Evolutionary conservation across 2,329 filamentous ascomycete genomes (phyloP).

Genomic region (Polychaeton citri): DNA sequence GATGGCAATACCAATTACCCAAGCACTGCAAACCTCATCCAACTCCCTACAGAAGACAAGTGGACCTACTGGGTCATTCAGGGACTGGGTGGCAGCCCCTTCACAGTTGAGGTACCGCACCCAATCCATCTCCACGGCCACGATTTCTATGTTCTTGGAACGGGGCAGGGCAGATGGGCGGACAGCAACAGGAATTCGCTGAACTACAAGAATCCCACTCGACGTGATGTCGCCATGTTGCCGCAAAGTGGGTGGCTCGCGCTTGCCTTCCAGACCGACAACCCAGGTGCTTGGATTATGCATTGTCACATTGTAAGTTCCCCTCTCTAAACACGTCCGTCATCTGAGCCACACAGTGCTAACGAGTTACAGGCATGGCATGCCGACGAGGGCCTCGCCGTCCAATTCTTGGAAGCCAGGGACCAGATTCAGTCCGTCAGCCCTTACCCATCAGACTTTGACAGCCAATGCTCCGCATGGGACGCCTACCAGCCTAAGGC

Average conservation of each 20-base stretch:
- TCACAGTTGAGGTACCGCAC: constrained; percentile 18
- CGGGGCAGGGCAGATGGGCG: constrained; percentile 13
- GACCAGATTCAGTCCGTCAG: constrained; percentile 5
- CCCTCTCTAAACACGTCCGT: not conserved
- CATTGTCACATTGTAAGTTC: constrained; percentile 27
- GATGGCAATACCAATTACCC: constrained; percentile 29
- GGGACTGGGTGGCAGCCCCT: constrained; percentile 12
- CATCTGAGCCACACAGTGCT: too few species aligned
- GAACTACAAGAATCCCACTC: constrained; percentile 25
- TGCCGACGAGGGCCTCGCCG: constrained; percentile 19
- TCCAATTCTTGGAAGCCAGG: constrained; percentile 20
- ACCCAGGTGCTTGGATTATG: constrained; percentile 30
- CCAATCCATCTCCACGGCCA: constrained; percentile 22
- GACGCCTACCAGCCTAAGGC: constrained; percentile 13
- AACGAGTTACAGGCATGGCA: constrained; percentile 21
- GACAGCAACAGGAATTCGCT: constrained; percentile 9
- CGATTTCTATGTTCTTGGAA: constrained; percentile 20
- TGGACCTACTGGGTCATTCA: constrained; percentile 26
- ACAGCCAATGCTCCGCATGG: constrained; percentile 19
- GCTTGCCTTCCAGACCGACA: constrained; percentile 28
- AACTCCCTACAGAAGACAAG: constrained; percentile 7
- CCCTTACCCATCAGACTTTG: constrained; percentile 12
- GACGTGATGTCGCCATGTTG: constrained; percentile 28
- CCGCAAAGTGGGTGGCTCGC: constrained; percentile 25
- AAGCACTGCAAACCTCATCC: constrained; percentile 25